Base-by-base conservation (phyloP, 495 filamentous ascomycete genomes). In the Penicillium daleae region DNA sequence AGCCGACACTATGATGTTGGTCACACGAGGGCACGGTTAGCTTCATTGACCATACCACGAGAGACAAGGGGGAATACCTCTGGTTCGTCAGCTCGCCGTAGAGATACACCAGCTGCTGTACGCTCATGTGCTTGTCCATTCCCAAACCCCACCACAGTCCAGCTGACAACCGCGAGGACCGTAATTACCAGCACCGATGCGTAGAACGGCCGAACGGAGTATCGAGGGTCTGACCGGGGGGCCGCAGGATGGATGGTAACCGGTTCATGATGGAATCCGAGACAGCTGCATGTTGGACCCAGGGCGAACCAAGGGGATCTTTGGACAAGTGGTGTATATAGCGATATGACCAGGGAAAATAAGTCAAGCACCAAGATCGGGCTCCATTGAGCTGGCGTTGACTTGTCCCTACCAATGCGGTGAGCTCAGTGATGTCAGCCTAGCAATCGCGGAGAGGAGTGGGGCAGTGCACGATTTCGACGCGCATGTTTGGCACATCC, bases 1-100 rank as follows among this genome's bases (percentile, higher is more conserved):
- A 88, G 75, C 40, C 89, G 91, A 67, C 96, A 99, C 82, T 97
- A 64, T 35, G 3, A 58, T 10, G 13, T 12, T 50, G 5, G 70
- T 72, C 40, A 33, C 50, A 72, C 65, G 59, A 44, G 42, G 35
- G 5, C 33, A 17, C 21, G 56, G 27, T 78, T 70, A 78, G 74
- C 63, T 55, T 61, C 50, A 7, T 37, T 17, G 24, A 15, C 5
- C n/a, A 62, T 64, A 49, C 39, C 57, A 62, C 52, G 51, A 56
- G 53, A 22, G 50, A 6, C 39, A 46, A 55, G 42, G 17, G 58
- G 62, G 33, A 15, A 59, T 80, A 80, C 78, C 77, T 80, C 77
- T 64, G 65, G 66, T 66, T 69, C 71, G 19, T 63, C 62, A 19
- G 73, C 68, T 22, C 75, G 70, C 42, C 57, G 71, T 27, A 67